phyloP scores from a whole-genome alignment of 2,329 filamentous ascomycete species.

The Colletotrichum graminicola region DNA sequence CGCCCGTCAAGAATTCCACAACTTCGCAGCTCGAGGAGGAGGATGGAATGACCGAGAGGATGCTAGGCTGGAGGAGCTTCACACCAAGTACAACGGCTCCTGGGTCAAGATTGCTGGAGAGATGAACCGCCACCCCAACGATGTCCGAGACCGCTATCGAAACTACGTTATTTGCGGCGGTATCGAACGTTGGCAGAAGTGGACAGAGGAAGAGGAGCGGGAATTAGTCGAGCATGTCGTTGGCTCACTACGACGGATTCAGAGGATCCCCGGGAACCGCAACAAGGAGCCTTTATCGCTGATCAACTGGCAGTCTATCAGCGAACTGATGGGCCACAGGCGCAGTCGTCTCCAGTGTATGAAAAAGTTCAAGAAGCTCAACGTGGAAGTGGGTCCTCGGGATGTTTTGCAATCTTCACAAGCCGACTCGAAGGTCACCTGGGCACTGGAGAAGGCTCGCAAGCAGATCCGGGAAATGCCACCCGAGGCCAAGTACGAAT shows the following conservation, averaged over 20 bases:
- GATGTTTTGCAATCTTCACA: conserved; percentile 51
- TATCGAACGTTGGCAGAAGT: conserved; percentile 63
- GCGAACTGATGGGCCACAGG: conserved; percentile 69
- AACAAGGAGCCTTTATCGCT: conserved; percentile 55
- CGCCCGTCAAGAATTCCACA: conserved; percentile 74
- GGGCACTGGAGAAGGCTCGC: conserved; percentile 58
- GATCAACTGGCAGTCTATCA: conserved; percentile 76
- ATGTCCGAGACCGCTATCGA: conserved; percentile 77
- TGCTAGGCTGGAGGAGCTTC: conserved; percentile 61
- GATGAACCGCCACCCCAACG: conserved; percentile 73
- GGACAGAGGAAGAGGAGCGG: conserved; percentile 72
- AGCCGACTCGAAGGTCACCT: conserved; percentile 54
- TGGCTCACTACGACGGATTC: conserved; percentile 63
- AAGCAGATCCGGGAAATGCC: conserved; percentile 57
- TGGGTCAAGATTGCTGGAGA: conserved; percentile 73
- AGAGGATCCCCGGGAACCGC: conserved; percentile 51
- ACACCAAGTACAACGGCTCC: conserved; percentile 62
- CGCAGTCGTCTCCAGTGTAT: conserved; percentile 76
- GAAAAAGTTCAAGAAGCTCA: conserved; percentile 71
- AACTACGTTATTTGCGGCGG: conserved; percentile 74
- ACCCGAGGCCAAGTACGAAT: conserved; percentile 57
- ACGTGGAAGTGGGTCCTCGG: conserved; percentile 51
- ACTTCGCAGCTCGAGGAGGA: conserved; percentile 69
- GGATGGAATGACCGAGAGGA: conserved; percentile 72
- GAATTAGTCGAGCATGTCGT: conserved; percentile 65